Evolutionary conservation across 768 basidiomycete genomes (phyloP), one percentile per base, ranked within the genome.

Genomic region (Hericium alpestre): DNA sequence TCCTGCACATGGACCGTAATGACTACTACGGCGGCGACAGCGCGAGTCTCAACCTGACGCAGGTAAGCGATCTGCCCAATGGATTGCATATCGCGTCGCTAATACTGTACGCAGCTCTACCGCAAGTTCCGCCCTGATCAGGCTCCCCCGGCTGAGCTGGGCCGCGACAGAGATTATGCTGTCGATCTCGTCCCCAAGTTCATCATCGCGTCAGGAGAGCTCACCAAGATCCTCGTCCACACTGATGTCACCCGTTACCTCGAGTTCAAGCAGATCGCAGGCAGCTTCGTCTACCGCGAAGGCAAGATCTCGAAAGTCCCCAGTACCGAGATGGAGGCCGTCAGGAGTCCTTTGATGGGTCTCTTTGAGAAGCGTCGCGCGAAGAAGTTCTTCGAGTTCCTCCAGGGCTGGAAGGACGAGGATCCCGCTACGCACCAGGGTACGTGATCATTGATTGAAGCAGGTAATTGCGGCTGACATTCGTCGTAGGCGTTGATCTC

Each of bases 251-350:
- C 90, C 43, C 87, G 93, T 59, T 99, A 99, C 73, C 86, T 99
- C 66, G 96, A 98, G 70, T 99, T 99, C 80, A 99, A 98, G 78
- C 95, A 97, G 75, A 97, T 99, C 72, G 93, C 96, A 0, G 96
- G 95, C 55, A 93, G 90, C 69, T 99, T 87, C 72, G 96, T 99
- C 58, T 97, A 93, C 71, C 86, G 95, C 55, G 95, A 98, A 71
- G 93, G 93, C 53, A 89, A 73, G 74, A 96, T 99, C 73, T 92
- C 90, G 59, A 99, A 99, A 73, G 96, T 99, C 10, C 96, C 96
- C 37, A 87, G 88, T 66, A 97, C 93, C 6, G 94, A 98, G 76
- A 85, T 94, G 77, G 96, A 99, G 75, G 96, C 96, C 9, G 87
- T 97, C 57, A 86, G 74, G 72, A 93, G 90, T 65, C 89, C 93